Base-by-base conservation (phyloP, 1,284 basidiomycete genomes). In the Sanghuangporus sanghuang region DNA sequence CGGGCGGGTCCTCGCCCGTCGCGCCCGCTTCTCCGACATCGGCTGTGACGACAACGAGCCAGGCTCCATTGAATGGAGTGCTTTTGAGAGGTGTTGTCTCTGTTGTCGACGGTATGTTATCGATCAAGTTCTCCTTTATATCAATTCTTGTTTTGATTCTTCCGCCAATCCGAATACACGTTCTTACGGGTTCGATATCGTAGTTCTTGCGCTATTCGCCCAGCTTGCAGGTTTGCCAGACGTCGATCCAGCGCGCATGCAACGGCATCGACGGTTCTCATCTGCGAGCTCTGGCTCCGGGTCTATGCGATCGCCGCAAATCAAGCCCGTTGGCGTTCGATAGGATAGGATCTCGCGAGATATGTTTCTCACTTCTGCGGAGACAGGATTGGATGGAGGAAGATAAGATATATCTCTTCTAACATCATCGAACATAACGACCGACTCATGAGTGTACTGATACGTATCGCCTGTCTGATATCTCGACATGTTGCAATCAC, bases 121-220 rank as follows among this genome's bases (percentile, higher is more conserved):
- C 46, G 52, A n/a, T 64, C 42, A 38, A 42, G 12, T 11, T 12
- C 16, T 46, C 3, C 21, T 46, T n/a, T 7, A 16, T 16, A 2
- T n/a, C 21, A 11, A n/a, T n/a, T n/a, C 44, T 46, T 46, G 16
- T 16, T 46, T n/a, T 46, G 8, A n/a, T 5, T 16, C 59, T 8
- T 44, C 14, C 42, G 3, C 60, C n/a, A 27, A 3, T 36, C 8
- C 36, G 18, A 39, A 16, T 14, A n/a, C 2, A 18, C 27, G 21
- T 36, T 55, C 16, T 27, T 35, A 21, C n/a, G 48, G 55, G 32
- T 0, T 27, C 44, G 35, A 35, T 18, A 36, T 38, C 5, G 4
- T 57, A 90, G 89, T 90, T 53, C 80, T 92, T 35, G 88, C 88
- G 1, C 75, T 89, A 12, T 92, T 92, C 71, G 89, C 89, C 0